Evolutionary conservation across 768 basidiomycete genomes (phyloP).

Genomic region (Dendrothele bispora): DNA sequence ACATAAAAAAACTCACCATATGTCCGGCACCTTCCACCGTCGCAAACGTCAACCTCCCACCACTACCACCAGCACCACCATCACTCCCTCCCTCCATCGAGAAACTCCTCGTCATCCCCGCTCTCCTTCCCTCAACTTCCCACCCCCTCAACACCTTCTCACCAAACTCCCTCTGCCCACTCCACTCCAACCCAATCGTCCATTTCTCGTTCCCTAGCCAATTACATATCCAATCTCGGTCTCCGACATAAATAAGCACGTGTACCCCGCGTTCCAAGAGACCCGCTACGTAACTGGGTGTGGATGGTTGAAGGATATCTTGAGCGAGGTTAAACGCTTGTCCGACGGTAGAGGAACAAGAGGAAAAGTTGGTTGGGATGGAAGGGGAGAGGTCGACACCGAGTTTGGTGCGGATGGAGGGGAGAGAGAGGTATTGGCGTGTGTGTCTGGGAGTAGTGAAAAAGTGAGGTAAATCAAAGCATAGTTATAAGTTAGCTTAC

Average conservation of each 20-base stretch:
- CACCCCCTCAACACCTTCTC: slow-evolving; percentile 47
- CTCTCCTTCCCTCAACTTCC: slow-evolving; percentile 52
- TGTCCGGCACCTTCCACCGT: slow-evolving; percentile 62
- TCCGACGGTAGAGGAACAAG: slow-evolving; percentile 56
- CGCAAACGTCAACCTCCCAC: slow-evolving; percentile 63
- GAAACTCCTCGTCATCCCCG: slow-evolving; percentile 57
- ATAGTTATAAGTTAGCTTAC: slow-evolving; percentile 7
- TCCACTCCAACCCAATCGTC: slow-evolving; percentile 62
- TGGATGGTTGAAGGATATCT: slow-evolving; percentile 5
- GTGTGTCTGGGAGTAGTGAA: neutral
- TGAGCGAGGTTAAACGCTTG: slow-evolving; percentile 34
- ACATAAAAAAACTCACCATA: slow-evolving; percentile 47
- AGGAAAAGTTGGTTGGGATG: slow-evolving; percentile 48
- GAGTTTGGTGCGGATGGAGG: slow-evolving; percentile 36
- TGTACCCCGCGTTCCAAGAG: slow-evolving; percentile 76
- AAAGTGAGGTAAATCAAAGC: neutral
- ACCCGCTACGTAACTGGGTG: slow-evolving; percentile 60
- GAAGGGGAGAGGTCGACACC: slow-evolving; percentile 22
- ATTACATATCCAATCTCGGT: slow-evolving; percentile 59
- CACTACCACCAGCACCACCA: too few relatives aligned
- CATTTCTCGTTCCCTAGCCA: slow-evolving; percentile 66
- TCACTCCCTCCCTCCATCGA: too few relatives aligned
- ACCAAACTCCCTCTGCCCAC: slow-evolving; percentile 47
- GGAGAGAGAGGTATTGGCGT: slow-evolving; percentile 19
- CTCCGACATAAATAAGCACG: slow-evolving; percentile 68